Percentiles rank a stretch among this genome's conserved stretches.
Conservation (phyloP, 106 monocot genomes). For the Narthecium ossifragum region DNA sequence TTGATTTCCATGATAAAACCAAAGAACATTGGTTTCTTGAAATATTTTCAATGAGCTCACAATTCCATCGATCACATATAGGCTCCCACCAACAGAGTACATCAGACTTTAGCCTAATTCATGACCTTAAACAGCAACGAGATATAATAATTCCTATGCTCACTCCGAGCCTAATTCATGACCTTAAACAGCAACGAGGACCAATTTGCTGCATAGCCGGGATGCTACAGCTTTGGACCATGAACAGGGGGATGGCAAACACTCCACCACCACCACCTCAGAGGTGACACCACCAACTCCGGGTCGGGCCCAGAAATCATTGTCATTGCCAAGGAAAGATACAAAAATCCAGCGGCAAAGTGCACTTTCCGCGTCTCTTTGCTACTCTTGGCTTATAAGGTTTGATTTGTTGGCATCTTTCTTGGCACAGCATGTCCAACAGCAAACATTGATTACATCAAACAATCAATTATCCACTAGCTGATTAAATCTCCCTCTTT, state of each 20-base stretch:
- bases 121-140: neutral
- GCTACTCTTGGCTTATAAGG: neutral
- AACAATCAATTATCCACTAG: neutral
- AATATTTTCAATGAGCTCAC: too few relatives aligned
- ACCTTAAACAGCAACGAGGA: neutral
- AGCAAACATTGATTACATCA: neutral
- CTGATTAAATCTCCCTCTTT: neutral
- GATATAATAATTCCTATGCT: neutral
- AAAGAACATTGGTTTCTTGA: too few relatives aligned
- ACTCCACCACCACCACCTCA: neutral
- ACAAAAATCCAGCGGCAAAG: neutral
- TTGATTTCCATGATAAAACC: too few relatives aligned
- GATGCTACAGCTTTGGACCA: neutral
- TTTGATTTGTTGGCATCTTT: neutral
- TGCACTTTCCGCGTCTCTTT: neutral
- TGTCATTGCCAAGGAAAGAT: neutral
- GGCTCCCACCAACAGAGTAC: too few relatives aligned
- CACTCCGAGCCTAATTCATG: too few relatives aligned
- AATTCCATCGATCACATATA: too few relatives aligned
- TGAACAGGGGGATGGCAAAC: neutral
- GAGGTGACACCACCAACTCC: neutral
- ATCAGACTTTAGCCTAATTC: neutral
- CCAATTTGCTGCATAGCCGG: too few relatives aligned
- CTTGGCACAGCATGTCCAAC: neutral
- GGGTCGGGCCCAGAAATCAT: neutral